Evolutionary conservation across 2,329 filamentous ascomycete genomes (phyloP).

Genomic region (Penicillium corylophilum): DNA sequence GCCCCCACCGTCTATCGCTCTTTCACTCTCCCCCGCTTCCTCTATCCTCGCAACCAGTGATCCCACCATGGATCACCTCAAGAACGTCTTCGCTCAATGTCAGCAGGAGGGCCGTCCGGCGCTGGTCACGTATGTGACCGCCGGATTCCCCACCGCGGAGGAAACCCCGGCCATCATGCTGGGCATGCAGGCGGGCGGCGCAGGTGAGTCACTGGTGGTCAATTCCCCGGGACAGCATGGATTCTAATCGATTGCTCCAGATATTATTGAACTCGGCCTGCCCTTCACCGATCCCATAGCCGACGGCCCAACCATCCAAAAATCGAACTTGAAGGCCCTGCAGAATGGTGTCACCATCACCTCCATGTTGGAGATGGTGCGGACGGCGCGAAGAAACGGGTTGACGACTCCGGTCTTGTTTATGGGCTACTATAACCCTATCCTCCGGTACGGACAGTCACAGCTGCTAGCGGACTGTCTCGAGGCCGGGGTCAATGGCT

Average conservation of each 20-base stretch:
- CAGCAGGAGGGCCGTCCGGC: slow-evolving; percentile 62
- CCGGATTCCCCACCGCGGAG: slow-evolving; percentile 76
- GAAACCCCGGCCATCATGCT: slow-evolving; percentile 79
- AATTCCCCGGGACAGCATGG: too few relatives aligned
- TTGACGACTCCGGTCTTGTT: slow-evolving; percentile 79
- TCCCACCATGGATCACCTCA: slow-evolving; percentile 51
- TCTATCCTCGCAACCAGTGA: too few relatives aligned
- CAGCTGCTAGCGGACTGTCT: slow-evolving; percentile 76
- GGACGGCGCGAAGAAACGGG: slow-evolving; percentile 70
- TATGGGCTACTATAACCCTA: slow-evolving; percentile 98
- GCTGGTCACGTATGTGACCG: slow-evolving; percentile 91
- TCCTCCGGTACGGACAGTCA: slow-evolving; percentile 89
- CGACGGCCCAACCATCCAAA: slow-evolving; percentile 93
- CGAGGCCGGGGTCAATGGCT: slow-evolving; percentile 36
- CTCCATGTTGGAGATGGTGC: slow-evolving; percentile 76
- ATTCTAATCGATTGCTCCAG: slow-evolving; percentile 53
- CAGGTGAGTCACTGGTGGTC: slow-evolving; percentile 66
- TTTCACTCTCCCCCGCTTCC: too few relatives aligned
- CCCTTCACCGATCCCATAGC: slow-evolving; percentile 97
- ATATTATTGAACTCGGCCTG: slow-evolving; percentile 89
- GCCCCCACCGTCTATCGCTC: too few relatives aligned
- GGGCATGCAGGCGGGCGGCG: slow-evolving; percentile 84
- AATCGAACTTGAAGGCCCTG: slow-evolving; percentile 81
- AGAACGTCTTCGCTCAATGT: slow-evolving; percentile 53
- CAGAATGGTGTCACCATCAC: slow-evolving; percentile 80